phyloP scores from a whole-genome alignment of 352 stramenopile genomes.

The Plasmopara viticola region DNA sequence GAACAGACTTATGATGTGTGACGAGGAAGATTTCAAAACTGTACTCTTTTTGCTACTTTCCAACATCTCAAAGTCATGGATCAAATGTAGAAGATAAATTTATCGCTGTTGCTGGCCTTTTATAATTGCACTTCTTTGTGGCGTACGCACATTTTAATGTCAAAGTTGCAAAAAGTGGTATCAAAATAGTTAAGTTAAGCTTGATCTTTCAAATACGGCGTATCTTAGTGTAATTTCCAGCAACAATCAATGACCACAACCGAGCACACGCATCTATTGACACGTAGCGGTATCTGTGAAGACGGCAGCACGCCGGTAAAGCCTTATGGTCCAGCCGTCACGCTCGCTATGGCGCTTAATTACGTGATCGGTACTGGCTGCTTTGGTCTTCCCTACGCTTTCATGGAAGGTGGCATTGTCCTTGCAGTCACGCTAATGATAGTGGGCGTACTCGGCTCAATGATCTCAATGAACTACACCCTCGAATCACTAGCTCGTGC shows the following conservation, averaged over 20 bases:
- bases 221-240: neutral
- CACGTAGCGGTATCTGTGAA: slow-evolving; percentile 27
- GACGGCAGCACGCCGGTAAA: slow-evolving; percentile 42
- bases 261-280: slow-evolving; percentile 22
- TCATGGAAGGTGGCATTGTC: slow-evolving; percentile 61
- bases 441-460: slow-evolving; percentile 48
- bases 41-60: too few relatives aligned
- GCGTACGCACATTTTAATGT: too few relatives aligned
- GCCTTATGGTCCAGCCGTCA: slow-evolving; percentile 60
- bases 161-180: too few relatives aligned
- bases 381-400: slow-evolving; percentile 78
- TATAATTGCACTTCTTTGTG: too few relatives aligned
- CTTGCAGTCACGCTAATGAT: slow-evolving; percentile 58
- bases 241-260: slow-evolving; percentile 13
- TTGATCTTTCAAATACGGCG: neutral
- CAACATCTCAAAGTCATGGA: too few relatives aligned
- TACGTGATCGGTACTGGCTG: slow-evolving; percentile 84
- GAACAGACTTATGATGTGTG: too few relatives aligned
- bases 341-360: slow-evolving; percentile 80
- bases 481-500: slow-evolving; percentile 72
- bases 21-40: too few relatives aligned
- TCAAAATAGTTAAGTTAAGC: too few relatives aligned
- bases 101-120: too few relatives aligned
- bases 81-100: too few relatives aligned
- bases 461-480: slow-evolving; percentile 87